Evolutionary conservation across 108 stramenopile genomes (phyloP).

Genomic region (Bacterosira constricta): DNA sequence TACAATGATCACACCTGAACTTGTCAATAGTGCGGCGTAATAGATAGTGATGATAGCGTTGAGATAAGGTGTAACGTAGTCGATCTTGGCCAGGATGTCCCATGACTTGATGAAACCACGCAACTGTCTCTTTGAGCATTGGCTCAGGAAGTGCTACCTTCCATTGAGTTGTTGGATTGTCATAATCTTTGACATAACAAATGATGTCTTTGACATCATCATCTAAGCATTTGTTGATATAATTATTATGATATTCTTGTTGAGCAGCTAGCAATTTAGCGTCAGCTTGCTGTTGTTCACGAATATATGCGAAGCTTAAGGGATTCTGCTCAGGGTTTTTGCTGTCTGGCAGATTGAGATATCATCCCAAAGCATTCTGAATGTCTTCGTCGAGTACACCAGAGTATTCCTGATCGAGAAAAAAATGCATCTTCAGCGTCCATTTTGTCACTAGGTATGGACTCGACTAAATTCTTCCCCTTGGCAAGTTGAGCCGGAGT

Average conservation of each 20-base stretch:
- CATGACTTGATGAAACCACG: slow-evolving; percentile 42
- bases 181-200: slow-evolving; percentile 17
- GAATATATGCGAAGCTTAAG: not conserved
- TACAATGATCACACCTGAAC: slow-evolving; percentile 27
- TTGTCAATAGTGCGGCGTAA: not conserved
- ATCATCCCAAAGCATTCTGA: not conserved
- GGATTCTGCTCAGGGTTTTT: not conserved
- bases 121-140: slow-evolving; percentile 7
- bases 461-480: slow-evolving; percentile 9
- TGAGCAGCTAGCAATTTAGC: not conserved
- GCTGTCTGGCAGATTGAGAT: not conserved
- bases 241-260: not conserved
- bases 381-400: too few species aligned
- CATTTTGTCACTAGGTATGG: not conserved
- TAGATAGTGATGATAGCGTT: not conserved
- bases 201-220: not conserved
- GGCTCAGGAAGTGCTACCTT: slow-evolving; percentile 38
- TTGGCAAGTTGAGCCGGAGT: too few species aligned
- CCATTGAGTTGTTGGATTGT: slow-evolving; percentile 15
- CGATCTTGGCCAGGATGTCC: slow-evolving; percentile 30
- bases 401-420: not conserved
- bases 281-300: not conserved
- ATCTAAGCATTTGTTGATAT: not conserved
- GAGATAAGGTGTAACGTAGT: slow-evolving; percentile 12
- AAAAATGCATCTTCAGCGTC: too few species aligned